These are phyloP conservation scores for Mycotypha africana DNA, from an alignment of 371 early-diverging fungal species.

Conservation along the genomic window DNA sequence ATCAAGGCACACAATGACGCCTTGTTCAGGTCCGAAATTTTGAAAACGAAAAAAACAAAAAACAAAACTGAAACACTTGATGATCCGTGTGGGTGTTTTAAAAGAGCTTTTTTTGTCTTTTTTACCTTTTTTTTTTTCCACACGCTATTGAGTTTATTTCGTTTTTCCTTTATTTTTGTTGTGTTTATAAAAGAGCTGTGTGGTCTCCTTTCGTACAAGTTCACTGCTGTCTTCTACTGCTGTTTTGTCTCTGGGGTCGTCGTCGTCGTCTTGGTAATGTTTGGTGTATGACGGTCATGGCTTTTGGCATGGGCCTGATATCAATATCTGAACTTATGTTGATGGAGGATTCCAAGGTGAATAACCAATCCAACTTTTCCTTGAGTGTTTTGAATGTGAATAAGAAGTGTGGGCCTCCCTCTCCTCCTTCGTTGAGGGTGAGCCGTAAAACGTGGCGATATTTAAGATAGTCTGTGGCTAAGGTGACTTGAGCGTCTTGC, in stretches of 20 bases:
- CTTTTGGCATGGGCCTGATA: constrained; percentile 35
- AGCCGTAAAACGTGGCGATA: constrained; percentile 33
- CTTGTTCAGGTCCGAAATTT: too few species aligned
- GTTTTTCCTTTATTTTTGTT: too few species aligned
- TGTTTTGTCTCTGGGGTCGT: background rate
- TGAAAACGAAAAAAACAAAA: too few species aligned
- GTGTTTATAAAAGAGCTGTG: too few species aligned
- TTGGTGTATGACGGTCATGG: constrained; percentile 24
- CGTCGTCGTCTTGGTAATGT: constrained; percentile 21
- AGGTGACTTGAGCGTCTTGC: constrained; percentile 29
- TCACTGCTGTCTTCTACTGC: background rate
- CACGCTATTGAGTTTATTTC: too few species aligned
- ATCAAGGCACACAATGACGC: too few species aligned
- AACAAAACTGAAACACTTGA: too few species aligned
- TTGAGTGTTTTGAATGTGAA: constrained; percentile 16
- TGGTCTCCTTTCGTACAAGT: too few species aligned
- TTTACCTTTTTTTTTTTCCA: background rate
- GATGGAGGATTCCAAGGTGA: constrained; percentile 30
- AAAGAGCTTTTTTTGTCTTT: too few species aligned
- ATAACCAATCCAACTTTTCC: constrained; percentile 30
- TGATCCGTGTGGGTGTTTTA: too few species aligned
- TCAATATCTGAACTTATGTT: constrained; percentile 39
- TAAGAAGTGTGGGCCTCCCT: constrained; percentile 35
- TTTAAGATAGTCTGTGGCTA: constrained; percentile 38
- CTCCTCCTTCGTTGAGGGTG: constrained; percentile 4